Conservation (phyloP, 164 flowering plant genomes). For the Saururus chinensis region DNA sequence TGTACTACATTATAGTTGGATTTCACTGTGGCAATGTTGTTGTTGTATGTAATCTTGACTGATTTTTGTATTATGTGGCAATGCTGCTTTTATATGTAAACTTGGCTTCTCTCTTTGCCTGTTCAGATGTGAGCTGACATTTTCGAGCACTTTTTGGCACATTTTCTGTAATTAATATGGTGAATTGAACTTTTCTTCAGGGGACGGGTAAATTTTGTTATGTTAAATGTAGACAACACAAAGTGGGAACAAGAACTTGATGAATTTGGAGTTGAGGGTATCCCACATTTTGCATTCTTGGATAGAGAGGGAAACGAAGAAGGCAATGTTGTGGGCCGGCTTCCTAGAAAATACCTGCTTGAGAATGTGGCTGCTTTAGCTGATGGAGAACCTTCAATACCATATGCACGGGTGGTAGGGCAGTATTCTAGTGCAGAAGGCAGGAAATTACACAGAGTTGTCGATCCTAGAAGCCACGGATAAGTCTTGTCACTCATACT, state of each 20-base stretch:
- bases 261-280: slow-evolving; percentile 98
- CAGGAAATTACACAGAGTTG: slow-evolving; percentile 65
- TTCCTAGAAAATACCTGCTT: slow-evolving; percentile 54
- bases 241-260: slow-evolving; percentile 99
- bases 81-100: no score
- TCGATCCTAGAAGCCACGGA: slow-evolving; percentile 65
- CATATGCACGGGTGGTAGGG: slow-evolving; percentile 82
- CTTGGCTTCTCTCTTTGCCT: no score
- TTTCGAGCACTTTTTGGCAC: no score
- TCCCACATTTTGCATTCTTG: slow-evolving; percentile 94
- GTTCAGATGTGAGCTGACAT: no score
- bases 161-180: no score
- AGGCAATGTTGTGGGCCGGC: slow-evolving; percentile 86
- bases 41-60: no score
- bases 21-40: no score
- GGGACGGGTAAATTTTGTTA: slow-evolving; percentile 86
- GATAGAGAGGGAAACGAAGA: slow-evolving; percentile 87
- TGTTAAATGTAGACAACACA: slow-evolving; percentile 98
- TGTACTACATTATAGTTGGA: no score
- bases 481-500: slow-evolving; percentile 1
- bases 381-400: slow-evolving; percentile 61
- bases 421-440: slow-evolving; percentile 72
- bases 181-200: slow-evolving; percentile 18
- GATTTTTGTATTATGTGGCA: no score
- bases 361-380: slow-evolving; percentile 88